These are phyloP conservation scores for Clohesyomyces aquaticus DNA, from an alignment of 495 filamentous ascomycete species.

Conservation along the genomic window DNA sequence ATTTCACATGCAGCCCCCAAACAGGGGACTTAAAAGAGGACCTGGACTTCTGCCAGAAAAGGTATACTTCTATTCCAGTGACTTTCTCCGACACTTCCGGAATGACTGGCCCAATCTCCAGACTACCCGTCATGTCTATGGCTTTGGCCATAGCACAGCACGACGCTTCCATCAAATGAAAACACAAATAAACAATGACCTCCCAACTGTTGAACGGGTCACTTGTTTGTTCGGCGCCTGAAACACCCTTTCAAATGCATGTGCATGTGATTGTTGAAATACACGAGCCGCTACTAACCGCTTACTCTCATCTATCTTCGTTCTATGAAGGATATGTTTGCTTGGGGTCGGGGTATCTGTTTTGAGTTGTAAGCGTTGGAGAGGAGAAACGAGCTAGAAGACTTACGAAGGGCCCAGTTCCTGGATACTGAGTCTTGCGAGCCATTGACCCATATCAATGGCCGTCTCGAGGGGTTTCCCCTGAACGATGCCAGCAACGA, in stretches of 20 bases:
- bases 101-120: no score
- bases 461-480: conserved; percentile 74
- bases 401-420: conserved; percentile 90
- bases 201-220: not conserved
- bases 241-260: conserved; percentile 19
- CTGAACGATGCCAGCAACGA: conserved; percentile 83
- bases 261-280: conserved; percentile 39
- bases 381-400: conserved; percentile 44
- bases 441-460: conserved; percentile 92
- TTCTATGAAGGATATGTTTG: conserved; percentile 63
- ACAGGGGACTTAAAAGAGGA: no score
- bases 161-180: no score
- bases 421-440: conserved; percentile 87
- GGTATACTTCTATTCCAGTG: no score
- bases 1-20: no score
- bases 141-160: no score
- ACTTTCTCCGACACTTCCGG: no score
- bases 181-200: not conserved
- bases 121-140: no score
- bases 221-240: not conserved
- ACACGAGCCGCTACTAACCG: conserved; percentile 32
- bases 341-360: conserved; percentile 82
- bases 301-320: not conserved
- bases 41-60: no score
- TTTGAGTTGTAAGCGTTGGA: conserved; percentile 16